These are phyloP conservation scores for Hemisphaericaspora lyxosophila DNA, from an alignment of 1,139 yeast genomes.

Conservation along the genomic window DNA sequence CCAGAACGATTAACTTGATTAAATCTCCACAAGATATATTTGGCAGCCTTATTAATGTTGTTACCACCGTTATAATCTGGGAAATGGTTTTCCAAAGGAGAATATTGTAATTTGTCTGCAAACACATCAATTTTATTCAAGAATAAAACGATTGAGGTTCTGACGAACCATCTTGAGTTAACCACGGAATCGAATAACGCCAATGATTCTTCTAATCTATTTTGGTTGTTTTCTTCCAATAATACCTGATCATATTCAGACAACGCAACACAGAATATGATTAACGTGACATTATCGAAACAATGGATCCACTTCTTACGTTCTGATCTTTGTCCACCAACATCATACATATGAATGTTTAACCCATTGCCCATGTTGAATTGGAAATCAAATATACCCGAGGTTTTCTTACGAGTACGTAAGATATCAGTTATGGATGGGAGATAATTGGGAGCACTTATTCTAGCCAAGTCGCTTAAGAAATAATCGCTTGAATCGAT, in stretches of 20 bases:
- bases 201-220: conserved; percentile 81
- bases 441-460: conserved; percentile 57
- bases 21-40: conserved; percentile 88
- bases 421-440: conserved; percentile 79
- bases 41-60: conserved; percentile 90
- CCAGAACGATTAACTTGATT: conserved; percentile 83
- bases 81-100: conserved; percentile 81
- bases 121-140: conserved; percentile 88
- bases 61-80: conserved; percentile 90
- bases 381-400: conserved; percentile 84
- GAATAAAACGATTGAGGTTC: conserved; percentile 82
- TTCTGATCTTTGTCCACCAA: conserved; percentile 93
- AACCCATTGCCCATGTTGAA: conserved; percentile 74
- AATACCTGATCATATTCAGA: conserved; percentile 88
- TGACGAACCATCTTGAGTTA: conserved; percentile 90
- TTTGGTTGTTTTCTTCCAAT: conserved; percentile 75
- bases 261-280: conserved; percentile 86
- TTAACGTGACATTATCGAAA: conserved; percentile 85
- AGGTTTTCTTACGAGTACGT: conserved; percentile 87
- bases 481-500: conserved; percentile 88
- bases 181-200: conserved; percentile 87
- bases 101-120: conserved; percentile 77
- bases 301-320: conserved; percentile 96
- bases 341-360: conserved; percentile 83
- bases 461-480: conserved; percentile 64